A percentile compares a stretch with the other conserved stretches of the same genome.
Conservation (phyloP, 192 early-diverging fungal species). For the Helicostylum pulchrum region DNA sequence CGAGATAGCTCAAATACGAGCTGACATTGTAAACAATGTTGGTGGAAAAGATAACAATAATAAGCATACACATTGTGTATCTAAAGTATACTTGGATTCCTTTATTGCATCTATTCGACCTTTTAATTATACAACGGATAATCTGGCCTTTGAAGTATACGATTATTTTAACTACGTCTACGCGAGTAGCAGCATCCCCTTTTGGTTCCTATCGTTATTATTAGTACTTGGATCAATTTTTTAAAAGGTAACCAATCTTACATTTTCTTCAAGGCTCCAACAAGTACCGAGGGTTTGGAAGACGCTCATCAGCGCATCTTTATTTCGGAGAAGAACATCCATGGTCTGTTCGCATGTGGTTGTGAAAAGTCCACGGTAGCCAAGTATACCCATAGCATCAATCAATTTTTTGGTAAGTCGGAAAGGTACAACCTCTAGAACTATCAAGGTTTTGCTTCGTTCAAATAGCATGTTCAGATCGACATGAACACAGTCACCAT, state of each 20-base stretch:
- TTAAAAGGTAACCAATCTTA: constrained; percentile 10
- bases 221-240: neutral
- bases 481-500: constrained; percentile 87
- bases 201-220: too few species aligned
- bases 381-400: constrained; percentile 87
- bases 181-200: constrained; percentile 48
- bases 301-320: constrained; percentile 82
- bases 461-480: constrained; percentile 96
- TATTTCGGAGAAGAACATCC: constrained; percentile 70
- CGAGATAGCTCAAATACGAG: too few species aligned
- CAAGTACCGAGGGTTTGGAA: constrained; percentile 90
- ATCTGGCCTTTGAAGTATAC: too few species aligned
- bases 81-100: too few species aligned
- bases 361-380: constrained; percentile 74
- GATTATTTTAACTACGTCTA: too few species aligned
- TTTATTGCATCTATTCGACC: too few species aligned
- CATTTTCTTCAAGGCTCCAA: constrained; percentile 78
- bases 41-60: too few species aligned
- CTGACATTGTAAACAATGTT: too few species aligned
- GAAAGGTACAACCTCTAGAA: constrained; percentile 92
- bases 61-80: too few species aligned
- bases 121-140: too few species aligned
- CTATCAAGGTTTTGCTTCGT: constrained; percentile 82
- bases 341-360: constrained; percentile 75
- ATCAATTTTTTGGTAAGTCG: constrained; percentile 94